Percentiles rank a stretch among this genome's conserved stretches.
These are phyloP conservation scores for Picea abies DNA, from an alignment of 83 land plant species.

Conservation along the genomic window DNA sequence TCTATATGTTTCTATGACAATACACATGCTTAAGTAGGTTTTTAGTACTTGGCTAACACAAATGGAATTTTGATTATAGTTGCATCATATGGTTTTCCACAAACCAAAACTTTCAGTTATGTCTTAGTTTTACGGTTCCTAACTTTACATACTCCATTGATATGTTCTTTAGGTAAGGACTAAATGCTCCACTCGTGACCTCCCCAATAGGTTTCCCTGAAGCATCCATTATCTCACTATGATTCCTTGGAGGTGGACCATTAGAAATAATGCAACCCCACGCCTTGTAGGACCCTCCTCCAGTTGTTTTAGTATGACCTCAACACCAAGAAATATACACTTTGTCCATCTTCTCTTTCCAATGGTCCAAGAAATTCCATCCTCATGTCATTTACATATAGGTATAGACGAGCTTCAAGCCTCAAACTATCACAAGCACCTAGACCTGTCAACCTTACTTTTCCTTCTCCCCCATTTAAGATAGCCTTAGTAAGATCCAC, in stretches of 20 bases:
- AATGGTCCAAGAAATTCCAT: constrained; percentile 95
- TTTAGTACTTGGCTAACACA: constrained; percentile 89
- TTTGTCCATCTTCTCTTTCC: constrained; percentile 94
- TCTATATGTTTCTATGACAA: no score
- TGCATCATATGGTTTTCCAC: constrained; percentile 82
- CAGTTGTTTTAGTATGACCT: constrained; percentile 86
- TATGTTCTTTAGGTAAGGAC: constrained; percentile 97
- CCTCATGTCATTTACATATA: no score
- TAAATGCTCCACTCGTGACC: constrained; percentile 95
- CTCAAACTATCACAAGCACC: constrained; percentile 98
- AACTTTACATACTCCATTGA: constrained; percentile 95
- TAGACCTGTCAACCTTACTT: constrained; percentile 79
- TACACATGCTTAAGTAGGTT: constrained; percentile 28
- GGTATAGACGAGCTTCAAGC: constrained; percentile 92
- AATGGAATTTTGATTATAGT: constrained; percentile 91
- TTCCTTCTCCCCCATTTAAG: constrained; percentile 83
- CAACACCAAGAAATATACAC: constrained; percentile 90
- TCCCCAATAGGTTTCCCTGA: constrained; percentile 79
- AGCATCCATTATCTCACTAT: constrained; percentile 73
- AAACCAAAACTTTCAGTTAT: constrained; percentile 62
- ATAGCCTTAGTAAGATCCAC: constrained; percentile 86
- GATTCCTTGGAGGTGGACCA: constrained; percentile 91
- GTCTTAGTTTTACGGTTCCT: constrained; percentile 90
- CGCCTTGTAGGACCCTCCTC: constrained; percentile 74
- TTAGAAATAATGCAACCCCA: constrained; percentile 54